Evolutionary conservation across 139 green algal genomes (phyloP).

Genomic region (Diplosphaera chodatii): DNA sequence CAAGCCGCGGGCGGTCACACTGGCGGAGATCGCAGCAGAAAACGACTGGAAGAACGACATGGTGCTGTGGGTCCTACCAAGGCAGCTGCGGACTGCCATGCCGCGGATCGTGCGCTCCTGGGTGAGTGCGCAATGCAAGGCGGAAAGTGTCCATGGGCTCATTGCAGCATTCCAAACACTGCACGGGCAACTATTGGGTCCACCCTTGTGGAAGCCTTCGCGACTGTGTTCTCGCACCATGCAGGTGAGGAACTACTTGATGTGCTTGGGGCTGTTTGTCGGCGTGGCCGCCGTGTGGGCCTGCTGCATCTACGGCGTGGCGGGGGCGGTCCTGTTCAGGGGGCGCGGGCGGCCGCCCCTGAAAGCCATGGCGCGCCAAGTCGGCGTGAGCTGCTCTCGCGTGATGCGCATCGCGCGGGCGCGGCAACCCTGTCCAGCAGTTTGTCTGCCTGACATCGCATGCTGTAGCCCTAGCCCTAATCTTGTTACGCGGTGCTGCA

Average conservation of each 20-base stretch:
- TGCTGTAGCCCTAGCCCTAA: too few species aligned
- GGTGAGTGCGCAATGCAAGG: slow-evolving; percentile 76
- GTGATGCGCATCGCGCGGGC: too few species aligned
- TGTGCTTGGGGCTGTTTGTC: slow-evolving; percentile 64
- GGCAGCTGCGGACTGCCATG: slow-evolving; percentile 1
- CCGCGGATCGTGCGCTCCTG: slow-evolving; percentile 37
- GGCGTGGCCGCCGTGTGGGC: slow-evolving; percentile 54
- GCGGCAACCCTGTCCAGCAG: too few species aligned
- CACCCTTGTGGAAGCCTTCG: too few species aligned
- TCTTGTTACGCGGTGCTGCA: too few species aligned
- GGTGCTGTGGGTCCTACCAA: slow-evolving; percentile 44
- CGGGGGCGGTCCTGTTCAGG: slow-evolving; percentile 57
- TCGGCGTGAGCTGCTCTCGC: not conserved
- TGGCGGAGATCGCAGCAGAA: slow-evolving; percentile 49
- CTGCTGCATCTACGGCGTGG: slow-evolving; percentile 76
- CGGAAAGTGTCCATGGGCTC: too few species aligned
- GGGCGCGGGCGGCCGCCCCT: slow-evolving; percentile 48
- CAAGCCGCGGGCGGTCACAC: not conserved
- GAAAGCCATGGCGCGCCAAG: slow-evolving; percentile 30
- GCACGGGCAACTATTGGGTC: too few species aligned
- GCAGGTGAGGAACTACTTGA: not conserved
- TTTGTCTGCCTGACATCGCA: too few species aligned
- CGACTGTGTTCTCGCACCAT: too few species aligned
- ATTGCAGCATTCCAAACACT: too few species aligned
- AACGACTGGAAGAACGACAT: slow-evolving; percentile 81